Base-by-base conservation (phyloP, 225 moss, liverwort and hornwort species). In the Thuidium tamariscinum region DNA sequence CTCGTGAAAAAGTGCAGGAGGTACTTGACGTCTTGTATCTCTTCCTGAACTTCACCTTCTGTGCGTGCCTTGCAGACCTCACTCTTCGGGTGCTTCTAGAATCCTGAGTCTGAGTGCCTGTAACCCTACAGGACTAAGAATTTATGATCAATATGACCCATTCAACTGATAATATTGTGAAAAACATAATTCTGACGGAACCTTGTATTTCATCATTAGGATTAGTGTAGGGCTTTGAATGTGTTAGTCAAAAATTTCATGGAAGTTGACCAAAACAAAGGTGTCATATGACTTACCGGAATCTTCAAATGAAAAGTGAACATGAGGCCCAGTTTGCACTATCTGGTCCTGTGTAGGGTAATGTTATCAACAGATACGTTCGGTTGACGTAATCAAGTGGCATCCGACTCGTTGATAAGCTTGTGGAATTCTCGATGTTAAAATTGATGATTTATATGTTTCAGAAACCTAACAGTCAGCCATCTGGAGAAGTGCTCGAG, bases 401-500 rank as follows among this genome's bases (percentile, higher is more conserved):
- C 34, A 44, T 65, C 25, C 37, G n/a, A 37, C 44, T 85, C 17
- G 9, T 37, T n/a, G 27, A 7, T 61, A 37, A 55, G 23, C 20
- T 60, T 70, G 19, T 41, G 39, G 26, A 23, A 21, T 77, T 81
- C 44, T 82, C 20, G 51, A 15, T 49, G 34, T 8, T 55, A 9
- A 21, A 83, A 36, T 30, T 72, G 49, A 32, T 77, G 71, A 55
- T 36, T 41, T 76, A 26, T 82, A 21, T 82, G 57, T 75, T 82
- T 81, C 94, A 98, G 97, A 41, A 90, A 56, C 51, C 83, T 54
- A 92, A 87, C 27, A 86, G 85, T 34, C 89, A 83, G 54, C 91
- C 89, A 79, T 92, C 95, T 49, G 92, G 92, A 88, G 93, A 71
- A 42, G 88, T 90, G 49, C 87, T 99, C 34, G 89, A 90, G 84